A percentile compares a stretch with the other conserved stretches of the same genome.
These are phyloP conservation scores for Ustilago loliicola DNA, from an alignment of 1,284 basidiomycete species.

Conservation along the genomic window DNA sequence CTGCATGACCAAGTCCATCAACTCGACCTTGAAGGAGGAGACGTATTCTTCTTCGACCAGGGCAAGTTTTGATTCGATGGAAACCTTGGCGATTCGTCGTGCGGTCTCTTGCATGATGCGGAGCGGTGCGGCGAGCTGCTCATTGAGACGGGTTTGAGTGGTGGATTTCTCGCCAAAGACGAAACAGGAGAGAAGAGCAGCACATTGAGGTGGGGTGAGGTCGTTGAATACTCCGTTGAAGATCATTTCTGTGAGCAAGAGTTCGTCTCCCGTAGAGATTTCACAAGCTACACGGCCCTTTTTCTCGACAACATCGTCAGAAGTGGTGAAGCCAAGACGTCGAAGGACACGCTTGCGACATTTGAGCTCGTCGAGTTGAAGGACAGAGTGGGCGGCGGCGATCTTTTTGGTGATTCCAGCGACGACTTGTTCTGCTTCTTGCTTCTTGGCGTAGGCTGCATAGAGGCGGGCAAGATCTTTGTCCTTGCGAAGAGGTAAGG, in stretches of 20 bases:
- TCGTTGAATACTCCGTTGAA: constrained; percentile 97
- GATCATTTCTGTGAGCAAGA: constrained; percentile 94
- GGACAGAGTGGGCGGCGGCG: constrained; percentile 87
- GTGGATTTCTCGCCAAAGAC: constrained; percentile 90
- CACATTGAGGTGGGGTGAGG: constrained; percentile 89
- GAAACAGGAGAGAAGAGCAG: constrained; percentile 92
- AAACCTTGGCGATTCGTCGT: constrained; percentile 92
- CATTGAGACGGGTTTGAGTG: constrained; percentile 78
- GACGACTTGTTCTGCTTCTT: constrained; percentile 79
- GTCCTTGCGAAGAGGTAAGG: constrained; percentile 71
- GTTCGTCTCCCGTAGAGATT: constrained; percentile 95
- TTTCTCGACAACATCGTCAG: constrained; percentile 94
- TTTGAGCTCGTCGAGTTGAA: constrained; percentile 97
- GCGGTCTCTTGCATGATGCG: constrained; percentile 96
- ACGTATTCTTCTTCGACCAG: constrained; percentile 96
- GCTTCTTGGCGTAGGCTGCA: constrained; percentile 83
- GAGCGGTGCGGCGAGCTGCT: constrained; percentile 91
- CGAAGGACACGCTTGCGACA: constrained; percentile 93
- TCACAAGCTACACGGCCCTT: constrained; percentile 99
- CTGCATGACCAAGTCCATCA: constrained; percentile 96
- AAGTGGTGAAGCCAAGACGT: constrained; percentile 88
- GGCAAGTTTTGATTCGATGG: constrained; percentile 89
- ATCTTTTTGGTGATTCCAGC: constrained; percentile 85
- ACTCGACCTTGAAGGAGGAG: constrained; percentile 93
- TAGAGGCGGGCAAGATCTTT: constrained; percentile 82